A percentile compares a stretch with the other conserved stretches of the same genome.
phyloP scores from a whole-genome alignment of 176 grass and related monocot genomes.

The bread wheat (Triticum aestivum) region DNA sequence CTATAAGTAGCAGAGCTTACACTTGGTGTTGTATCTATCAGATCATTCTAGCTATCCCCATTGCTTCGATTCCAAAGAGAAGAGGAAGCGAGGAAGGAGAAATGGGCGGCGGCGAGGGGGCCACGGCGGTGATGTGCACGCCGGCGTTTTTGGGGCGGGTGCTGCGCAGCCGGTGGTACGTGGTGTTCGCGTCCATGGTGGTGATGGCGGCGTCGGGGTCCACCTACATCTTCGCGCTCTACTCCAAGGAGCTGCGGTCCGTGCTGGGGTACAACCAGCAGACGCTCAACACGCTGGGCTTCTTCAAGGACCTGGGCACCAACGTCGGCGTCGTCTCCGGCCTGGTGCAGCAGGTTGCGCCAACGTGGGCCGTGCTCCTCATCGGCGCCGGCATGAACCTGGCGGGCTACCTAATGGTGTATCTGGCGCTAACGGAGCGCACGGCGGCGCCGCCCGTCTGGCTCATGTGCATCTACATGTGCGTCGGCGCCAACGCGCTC shows the following conservation, averaged over 20 bases:
- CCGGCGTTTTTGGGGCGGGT: constrained; percentile 24
- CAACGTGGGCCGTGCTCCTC: constrained; percentile 36
- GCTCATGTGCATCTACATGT: constrained; percentile 49
- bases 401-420: constrained; percentile 38
- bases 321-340: constrained; percentile 49
- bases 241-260: constrained; percentile 35
- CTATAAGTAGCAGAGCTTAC: too few relatives aligned
- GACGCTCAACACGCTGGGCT: constrained; percentile 37
- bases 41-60: too few relatives aligned
- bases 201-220: constrained; percentile 33
- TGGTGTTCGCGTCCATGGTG: constrained; percentile 41
- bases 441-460: constrained; percentile 22
- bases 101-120: background rate
- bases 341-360: constrained; percentile 41
- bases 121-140: constrained; percentile 23
- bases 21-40: too few relatives aligned
- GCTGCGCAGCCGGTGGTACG: constrained; percentile 29
- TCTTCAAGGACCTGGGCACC: constrained; percentile 56
- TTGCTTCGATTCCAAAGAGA: too few relatives aligned
- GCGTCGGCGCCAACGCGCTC: constrained; percentile 36
- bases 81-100: too few relatives aligned
- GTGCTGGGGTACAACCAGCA: constrained; percentile 43
- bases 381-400: constrained; percentile 41
- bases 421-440: constrained; percentile 20
- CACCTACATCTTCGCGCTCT: constrained; percentile 43